These are phyloP conservation scores for Coelastrella sp. DNA, from an alignment of 139 green algal species.

Conservation along the genomic window DNA sequence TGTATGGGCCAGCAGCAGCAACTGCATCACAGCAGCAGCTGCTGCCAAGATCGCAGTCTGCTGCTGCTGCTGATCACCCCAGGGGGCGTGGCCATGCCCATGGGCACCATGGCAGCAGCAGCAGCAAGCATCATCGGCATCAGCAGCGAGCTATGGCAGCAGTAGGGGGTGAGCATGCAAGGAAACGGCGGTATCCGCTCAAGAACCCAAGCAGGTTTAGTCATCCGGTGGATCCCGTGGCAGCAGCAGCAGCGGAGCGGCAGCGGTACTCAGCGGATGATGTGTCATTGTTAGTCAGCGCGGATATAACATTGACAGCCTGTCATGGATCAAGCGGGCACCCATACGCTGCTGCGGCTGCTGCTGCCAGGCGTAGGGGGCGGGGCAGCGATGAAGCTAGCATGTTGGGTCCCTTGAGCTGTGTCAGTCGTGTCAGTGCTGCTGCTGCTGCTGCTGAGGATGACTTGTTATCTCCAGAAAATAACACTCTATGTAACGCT, in stretches of 20 bases:
- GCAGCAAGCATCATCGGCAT: not conserved
- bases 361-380: not conserved
- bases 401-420: not conserved
- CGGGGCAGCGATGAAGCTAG: not conserved
- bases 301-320: not conserved
- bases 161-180: not conserved
- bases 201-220: not conserved
- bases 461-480: not conserved
- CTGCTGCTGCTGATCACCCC: not conserved
- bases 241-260: not conserved
- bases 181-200: not conserved
- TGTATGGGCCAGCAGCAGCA: slow-evolving; percentile 14
- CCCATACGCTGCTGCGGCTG: slow-evolving; percentile 14
- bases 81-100: not conserved
- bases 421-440: not conserved
- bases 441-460: not conserved
- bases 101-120: not conserved
- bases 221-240: not conserved
- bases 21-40: not conserved
- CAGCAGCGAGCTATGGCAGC: not conserved
- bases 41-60: not conserved
- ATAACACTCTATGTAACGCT: not conserved
- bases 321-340: slow-evolving; percentile 26
- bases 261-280: not conserved
- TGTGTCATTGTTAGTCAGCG: not conserved